Conservation (phyloP, 768 basidiomycete genomes). For the Rhizopogon vesiculosus region DNA sequence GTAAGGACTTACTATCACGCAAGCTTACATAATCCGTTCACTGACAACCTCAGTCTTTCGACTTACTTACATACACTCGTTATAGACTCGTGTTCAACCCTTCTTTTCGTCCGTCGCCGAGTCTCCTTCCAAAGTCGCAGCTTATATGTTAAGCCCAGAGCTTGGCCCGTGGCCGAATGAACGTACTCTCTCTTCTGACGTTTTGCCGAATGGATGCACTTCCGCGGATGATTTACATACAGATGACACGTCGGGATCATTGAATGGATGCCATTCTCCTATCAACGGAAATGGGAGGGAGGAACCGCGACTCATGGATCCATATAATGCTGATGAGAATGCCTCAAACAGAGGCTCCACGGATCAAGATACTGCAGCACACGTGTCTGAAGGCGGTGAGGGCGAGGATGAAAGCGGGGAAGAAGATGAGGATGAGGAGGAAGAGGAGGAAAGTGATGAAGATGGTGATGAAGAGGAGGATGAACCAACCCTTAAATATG, state of each 20-base stretch:
- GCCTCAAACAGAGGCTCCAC: constrained; percentile 5
- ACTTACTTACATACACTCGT: no score
- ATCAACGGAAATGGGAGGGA: constrained; percentile 15
- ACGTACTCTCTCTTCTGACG: neutral
- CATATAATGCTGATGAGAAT: neutral
- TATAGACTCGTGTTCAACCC: no score
- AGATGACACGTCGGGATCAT: neutral
- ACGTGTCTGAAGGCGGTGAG: neutral
- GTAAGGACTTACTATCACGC: constrained; percentile 2
- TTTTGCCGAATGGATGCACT: neutral
- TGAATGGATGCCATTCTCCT: neutral
- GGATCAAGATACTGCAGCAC: constrained; percentile 7
- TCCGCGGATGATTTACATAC: neutral
- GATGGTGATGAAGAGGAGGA: constrained; percentile 79
- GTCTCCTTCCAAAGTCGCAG: neutral
- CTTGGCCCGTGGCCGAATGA: neutral
- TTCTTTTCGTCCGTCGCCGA: no score
- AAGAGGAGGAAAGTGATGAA: constrained; percentile 41
- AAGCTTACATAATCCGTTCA: no score
- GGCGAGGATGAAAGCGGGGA: constrained; percentile 12
- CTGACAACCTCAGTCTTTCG: no score
- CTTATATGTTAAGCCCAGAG: neutral
- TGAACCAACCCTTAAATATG: constrained; percentile 90
- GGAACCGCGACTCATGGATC: neutral
- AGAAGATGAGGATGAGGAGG: constrained; percentile 18